phyloP scores from a whole-genome alignment of 2,329 filamentous ascomycete genomes.

The Cordyceps cateniannulata region DNA sequence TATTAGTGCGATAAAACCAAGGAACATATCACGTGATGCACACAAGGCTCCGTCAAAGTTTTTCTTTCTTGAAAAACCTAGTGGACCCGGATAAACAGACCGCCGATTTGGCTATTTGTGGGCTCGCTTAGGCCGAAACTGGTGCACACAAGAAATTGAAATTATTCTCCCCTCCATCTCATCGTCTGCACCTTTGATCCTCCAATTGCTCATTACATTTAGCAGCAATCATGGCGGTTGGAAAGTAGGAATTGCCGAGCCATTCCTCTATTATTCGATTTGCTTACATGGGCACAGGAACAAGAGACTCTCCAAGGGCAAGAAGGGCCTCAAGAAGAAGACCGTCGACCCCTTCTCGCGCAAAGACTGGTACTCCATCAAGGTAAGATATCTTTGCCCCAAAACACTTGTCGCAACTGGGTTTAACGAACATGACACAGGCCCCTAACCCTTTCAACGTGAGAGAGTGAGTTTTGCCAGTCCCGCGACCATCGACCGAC shows the following conservation, averaged over 20 bases:
- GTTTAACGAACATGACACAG: constrained; percentile 36
- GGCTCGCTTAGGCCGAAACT: constrained; percentile 33
- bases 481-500: constrained; percentile 15
- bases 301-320: constrained; percentile 99
- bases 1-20: too few relatives aligned
- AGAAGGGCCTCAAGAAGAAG: constrained; percentile 99
- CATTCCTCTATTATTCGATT: background rate
- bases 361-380: constrained; percentile 99
- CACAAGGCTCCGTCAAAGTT: background rate
- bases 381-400: constrained; percentile 47
- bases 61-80: constrained; percentile 12
- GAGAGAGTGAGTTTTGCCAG: constrained; percentile 71
- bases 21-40: constrained; percentile 17
- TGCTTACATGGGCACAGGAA: constrained; percentile 55
- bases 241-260: constrained; percentile 41
- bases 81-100: constrained; percentile 23
- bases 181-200: constrained; percentile 34
- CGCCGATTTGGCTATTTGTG: constrained; percentile 20
- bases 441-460: constrained; percentile 92
- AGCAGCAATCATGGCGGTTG: constrained; percentile 54
- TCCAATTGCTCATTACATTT: constrained; percentile 36
- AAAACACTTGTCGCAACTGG: background rate
- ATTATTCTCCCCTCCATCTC: constrained; percentile 35
- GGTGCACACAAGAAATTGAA: constrained; percentile 34
- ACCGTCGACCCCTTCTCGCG: constrained; percentile 94